Evolutionary conservation across 768 basidiomycete species (phyloP), one percentile per base, ranked within the genome.

Genomic region (Rickenella mellea): DNA sequence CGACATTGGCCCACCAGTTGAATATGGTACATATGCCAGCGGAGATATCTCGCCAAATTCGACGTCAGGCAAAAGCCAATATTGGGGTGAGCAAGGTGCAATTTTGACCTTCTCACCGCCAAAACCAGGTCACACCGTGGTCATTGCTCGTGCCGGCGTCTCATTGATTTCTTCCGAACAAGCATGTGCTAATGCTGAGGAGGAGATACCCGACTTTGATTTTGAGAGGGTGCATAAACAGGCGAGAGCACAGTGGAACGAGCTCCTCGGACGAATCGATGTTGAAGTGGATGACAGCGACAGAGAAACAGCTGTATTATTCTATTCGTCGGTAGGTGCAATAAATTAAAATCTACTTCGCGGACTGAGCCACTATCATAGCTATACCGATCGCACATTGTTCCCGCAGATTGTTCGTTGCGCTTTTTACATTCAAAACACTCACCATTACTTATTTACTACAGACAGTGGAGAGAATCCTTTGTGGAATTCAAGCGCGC

Each of bases 381-480:
- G 43, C 27, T 29, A 12, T 45, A 48, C 41, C 29, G 47, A 12
- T 15, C 47, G 10, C 39, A 48, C 37, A 45, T 48, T 25, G 33
- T 39, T 27, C 47, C 47, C 9, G 41, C 41, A 19, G 41, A 42
- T 19, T 42, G 41, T 42, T 10, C 9, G 39, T 12, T 10, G 7
- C 5, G 15, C 15, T 17, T 15, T 9, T 22, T 36, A 3, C 5
- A 17, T 17, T 27, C 17, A 20, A 24, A 42, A n/a, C 14, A n/a
- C 11, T 28, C 24, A 15, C 4, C 27, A 15, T 12, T 17, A 17
- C 12, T 26, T 29, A 6, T 24, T 32, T 21, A 36, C 35, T 21
- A 41, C 15, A 22, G 44, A 39, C 9, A 46, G 39, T 5, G 44
- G 40, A 12, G 44, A 46, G 27, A 35, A 28, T 15, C 27, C 28